phyloP scores from a whole-genome alignment of 148 eudicot genomes.

The Rhododendron simsii region DNA sequence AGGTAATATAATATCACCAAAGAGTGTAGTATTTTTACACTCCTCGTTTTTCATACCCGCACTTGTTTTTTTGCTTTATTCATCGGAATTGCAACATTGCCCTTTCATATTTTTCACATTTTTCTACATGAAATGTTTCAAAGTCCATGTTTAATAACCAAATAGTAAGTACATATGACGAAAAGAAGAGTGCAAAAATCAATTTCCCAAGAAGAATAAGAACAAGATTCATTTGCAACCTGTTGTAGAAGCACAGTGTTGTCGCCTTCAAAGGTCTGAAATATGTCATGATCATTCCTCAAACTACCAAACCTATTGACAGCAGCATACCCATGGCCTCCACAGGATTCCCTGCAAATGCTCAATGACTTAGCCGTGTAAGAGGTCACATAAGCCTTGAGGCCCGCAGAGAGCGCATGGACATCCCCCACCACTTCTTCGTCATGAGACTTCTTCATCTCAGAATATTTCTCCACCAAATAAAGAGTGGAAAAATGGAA shows the following conservation, averaged over 20 bases:
- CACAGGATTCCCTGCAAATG: conserved; percentile 91
- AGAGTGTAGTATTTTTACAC: not conserved
- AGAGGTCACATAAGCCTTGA: conserved; percentile 91
- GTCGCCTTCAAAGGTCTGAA: conserved; percentile 98
- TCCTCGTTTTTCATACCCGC: not conserved
- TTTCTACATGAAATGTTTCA: not conserved
- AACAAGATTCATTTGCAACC: conserved; percentile 29
- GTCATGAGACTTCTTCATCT: conserved; percentile 86
- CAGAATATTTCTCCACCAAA: conserved; percentile 76
- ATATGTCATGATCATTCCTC: conserved; percentile 96
- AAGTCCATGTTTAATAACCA: not conserved
- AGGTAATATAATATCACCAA: not conserved
- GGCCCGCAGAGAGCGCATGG: conserved; percentile 88
- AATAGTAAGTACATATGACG: not conserved
- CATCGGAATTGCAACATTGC: not conserved
- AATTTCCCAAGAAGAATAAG: not conserved
- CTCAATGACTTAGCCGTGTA: conserved; percentile 79
- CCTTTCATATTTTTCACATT: not conserved
- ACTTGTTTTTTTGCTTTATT: not conserved
- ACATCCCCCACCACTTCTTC: conserved; percentile 78
- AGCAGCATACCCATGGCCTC: conserved; percentile 98
- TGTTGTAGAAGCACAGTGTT: conserved; percentile 94
- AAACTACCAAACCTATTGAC: conserved; percentile 88
- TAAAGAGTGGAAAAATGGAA: conserved; percentile 76
- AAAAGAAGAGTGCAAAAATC: not conserved